Conservation (phyloP, 768 basidiomycete species). For the Postia placenta region DNA sequence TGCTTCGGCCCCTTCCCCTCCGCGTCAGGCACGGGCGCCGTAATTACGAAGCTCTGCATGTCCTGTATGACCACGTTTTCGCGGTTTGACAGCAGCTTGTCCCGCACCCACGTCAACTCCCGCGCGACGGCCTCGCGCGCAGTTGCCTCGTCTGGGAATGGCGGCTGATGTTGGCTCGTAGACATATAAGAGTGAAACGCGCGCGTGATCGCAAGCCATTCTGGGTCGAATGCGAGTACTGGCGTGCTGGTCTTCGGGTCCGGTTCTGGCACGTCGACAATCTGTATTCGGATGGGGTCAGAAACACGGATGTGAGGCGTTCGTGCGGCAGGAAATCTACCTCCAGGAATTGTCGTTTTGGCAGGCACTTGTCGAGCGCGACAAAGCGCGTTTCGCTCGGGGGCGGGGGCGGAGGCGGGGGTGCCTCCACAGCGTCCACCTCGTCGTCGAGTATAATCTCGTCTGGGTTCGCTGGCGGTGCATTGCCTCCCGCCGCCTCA, state of each 20-base stretch:
- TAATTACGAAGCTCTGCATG: constrained; percentile 63
- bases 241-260: constrained; percentile 19
- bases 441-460: constrained; percentile 44
- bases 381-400: constrained; percentile 64
- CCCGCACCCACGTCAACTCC: constrained; percentile 63
- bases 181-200: constrained; percentile 81
- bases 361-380: constrained; percentile 86
- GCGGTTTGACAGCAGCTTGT: constrained; percentile 39
- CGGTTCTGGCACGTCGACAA: constrained; percentile 53
- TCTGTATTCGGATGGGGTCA: constrained; percentile 33
- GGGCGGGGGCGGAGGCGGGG: constrained; percentile 26
- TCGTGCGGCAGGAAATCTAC: constrained; percentile 34
- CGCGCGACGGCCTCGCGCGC: constrained; percentile 46
- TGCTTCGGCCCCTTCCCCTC: constrained; percentile 28
- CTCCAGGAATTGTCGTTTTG: constrained; percentile 71
- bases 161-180: constrained; percentile 36
- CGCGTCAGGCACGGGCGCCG: constrained; percentile 53
- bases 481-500: constrained; percentile 1
- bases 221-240: constrained; percentile 66
- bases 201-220: constrained; percentile 92
- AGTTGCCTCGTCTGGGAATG: constrained; percentile 54
- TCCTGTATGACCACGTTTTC: constrained; percentile 23
- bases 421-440: constrained; percentile 38
- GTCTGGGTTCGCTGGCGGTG: constrained; percentile 36
- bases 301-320: neutral